Evolutionary conservation across 148 eudicot genomes (phyloP).

Genomic region (Rhododendron ovatum): DNA sequence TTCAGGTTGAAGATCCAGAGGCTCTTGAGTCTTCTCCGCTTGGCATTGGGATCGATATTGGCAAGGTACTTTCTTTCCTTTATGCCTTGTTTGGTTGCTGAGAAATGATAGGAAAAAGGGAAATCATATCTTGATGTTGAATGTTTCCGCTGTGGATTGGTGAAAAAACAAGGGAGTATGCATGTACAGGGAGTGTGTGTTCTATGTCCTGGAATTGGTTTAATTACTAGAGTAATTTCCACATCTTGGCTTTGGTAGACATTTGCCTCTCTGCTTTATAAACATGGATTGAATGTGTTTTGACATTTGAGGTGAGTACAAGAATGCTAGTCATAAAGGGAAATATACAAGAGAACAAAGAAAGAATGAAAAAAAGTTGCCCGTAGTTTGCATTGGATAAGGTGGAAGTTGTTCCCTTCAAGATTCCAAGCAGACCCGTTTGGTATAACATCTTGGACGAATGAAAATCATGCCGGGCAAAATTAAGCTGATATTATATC

Average conservation of each 20-base stretch:
- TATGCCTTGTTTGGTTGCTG: background rate
- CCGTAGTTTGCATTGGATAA: background rate
- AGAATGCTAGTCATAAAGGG: background rate
- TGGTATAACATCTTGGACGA: too few relatives aligned
- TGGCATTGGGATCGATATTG: background rate
- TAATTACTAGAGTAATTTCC: background rate
- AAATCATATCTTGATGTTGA: background rate
- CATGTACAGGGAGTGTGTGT: background rate
- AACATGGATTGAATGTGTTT: background rate
- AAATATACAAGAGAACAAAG: background rate
- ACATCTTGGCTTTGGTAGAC: background rate
- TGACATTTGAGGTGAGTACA: background rate
- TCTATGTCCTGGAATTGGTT: too few relatives aligned
- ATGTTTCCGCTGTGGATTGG: background rate
- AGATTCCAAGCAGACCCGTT: background rate
- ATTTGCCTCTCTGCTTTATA: background rate
- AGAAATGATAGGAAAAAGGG: background rate
- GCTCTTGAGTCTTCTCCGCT: constrained; percentile 1
- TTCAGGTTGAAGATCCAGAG: constrained; percentile 6
- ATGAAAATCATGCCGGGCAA: too few relatives aligned
- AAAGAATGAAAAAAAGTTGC: background rate
- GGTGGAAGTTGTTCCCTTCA: background rate
- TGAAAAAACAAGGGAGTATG: background rate
- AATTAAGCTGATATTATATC: too few relatives aligned
- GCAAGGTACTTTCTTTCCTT: constrained; percentile 1